These are phyloP conservation scores for Ganoderma resinaceum DNA, from an alignment of 1,284 basidiomycete genomes.

Conservation along the genomic window DNA sequence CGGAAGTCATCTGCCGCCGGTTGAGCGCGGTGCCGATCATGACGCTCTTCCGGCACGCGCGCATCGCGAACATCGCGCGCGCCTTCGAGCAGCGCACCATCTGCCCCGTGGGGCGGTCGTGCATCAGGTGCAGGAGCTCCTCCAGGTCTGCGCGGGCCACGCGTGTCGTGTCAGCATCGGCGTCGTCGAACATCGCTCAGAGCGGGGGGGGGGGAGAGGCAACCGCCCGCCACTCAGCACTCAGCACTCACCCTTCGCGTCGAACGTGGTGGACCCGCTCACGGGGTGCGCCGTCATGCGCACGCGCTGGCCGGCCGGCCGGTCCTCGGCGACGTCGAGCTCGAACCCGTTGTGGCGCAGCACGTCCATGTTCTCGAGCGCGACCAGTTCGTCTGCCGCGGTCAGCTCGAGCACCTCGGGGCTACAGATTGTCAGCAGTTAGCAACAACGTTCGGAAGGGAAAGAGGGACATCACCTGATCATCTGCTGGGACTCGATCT, in stretches of 20 bases:
- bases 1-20: slow-evolving; percentile 79
- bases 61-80: slow-evolving; percentile 95
- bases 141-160: slow-evolving; percentile 78
- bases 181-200: not conserved
- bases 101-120: slow-evolving; percentile 77
- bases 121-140: slow-evolving; percentile 88
- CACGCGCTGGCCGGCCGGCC: slow-evolving; percentile 59
- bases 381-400: slow-evolving; percentile 90
- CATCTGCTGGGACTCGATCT: slow-evolving; percentile 87
- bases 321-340: slow-evolving; percentile 61
- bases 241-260: slow-evolving; percentile 60
- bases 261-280: slow-evolving; percentile 89
- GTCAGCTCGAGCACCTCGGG: slow-evolving; percentile 85
- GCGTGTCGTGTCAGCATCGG: not conserved
- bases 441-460: slow-evolving; percentile 21
- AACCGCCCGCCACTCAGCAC: too few relatives aligned
- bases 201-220: too few relatives aligned
- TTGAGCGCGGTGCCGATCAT: slow-evolving; percentile 94
- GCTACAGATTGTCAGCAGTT: slow-evolving; percentile 47
- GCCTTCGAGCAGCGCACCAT: slow-evolving; percentile 93
- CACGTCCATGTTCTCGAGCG: slow-evolving; percentile 85
- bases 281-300: slow-evolving; percentile 87
- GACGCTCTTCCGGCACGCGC: slow-evolving; percentile 95
- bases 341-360: slow-evolving; percentile 92
- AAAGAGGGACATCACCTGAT: slow-evolving; percentile 60